Percentiles rank a stretch among this genome's conserved stretches.
These are phyloP conservation scores for Cicer judaicum DNA, from an alignment of 306 rosid species.

Conservation along the genomic window DNA sequence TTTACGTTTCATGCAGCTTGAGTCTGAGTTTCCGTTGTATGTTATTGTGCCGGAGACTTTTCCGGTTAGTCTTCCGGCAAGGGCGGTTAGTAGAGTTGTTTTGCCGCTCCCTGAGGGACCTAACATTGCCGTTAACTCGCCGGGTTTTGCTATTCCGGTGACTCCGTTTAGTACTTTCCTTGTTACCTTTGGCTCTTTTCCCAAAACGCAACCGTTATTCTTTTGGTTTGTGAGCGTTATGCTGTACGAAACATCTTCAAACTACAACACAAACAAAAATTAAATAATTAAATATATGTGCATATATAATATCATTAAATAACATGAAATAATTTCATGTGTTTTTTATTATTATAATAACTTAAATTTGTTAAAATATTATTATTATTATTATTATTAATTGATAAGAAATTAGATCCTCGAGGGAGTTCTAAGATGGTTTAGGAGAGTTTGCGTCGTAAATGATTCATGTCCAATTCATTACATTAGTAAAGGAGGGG, in stretches of 20 bases:
- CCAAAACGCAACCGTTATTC: conserved; percentile 43
- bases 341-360: no score
- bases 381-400: no score
- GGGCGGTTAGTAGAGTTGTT: conserved; percentile 77
- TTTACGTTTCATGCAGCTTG: conserved; percentile 57
- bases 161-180: conserved; percentile 61
- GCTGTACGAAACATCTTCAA: conserved; percentile 71
- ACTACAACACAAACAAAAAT: conserved; percentile 51
- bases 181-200: conserved; percentile 51
- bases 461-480: no score
- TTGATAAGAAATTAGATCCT: no score
- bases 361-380: no score
- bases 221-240: conserved; percentile 47
- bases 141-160: conserved; percentile 69
- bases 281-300: not conserved
- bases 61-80: conserved; percentile 66
- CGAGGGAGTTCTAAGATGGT: no score
- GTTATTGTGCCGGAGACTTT: conserved; percentile 72
- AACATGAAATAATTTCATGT: no score
- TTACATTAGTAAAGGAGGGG: no score
- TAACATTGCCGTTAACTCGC: conserved; percentile 84
- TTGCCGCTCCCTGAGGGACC: conserved; percentile 96
- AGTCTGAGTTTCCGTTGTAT: conserved; percentile 66
- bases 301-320: not conserved
- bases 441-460: no score